Percentiles rank a stretch among this genome's conserved stretches.
phyloP scores from a whole-genome alignment of 495 filamentous ascomycete species.

The Hypoxylon rickii region DNA sequence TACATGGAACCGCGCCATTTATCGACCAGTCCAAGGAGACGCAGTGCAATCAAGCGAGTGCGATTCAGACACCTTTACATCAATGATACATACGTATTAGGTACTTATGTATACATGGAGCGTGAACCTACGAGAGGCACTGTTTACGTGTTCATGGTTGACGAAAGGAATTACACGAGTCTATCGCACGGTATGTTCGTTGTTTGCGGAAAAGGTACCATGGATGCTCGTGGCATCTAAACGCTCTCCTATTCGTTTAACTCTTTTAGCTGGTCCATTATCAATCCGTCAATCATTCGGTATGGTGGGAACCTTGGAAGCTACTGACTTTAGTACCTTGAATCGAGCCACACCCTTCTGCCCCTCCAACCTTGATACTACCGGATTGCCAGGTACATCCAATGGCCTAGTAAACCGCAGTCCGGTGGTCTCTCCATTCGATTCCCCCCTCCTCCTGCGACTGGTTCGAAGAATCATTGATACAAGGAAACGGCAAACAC shows the following conservation, averaged over 20 bases:
- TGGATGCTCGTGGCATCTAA: conserved; percentile 46
- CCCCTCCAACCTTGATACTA: conserved; percentile 26
- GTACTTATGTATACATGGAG: too few relatives aligned
- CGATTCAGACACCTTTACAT: neutral
- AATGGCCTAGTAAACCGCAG: too few relatives aligned
- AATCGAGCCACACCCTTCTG: too few relatives aligned
- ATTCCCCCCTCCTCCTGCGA: too few relatives aligned
- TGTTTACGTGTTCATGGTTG: neutral
- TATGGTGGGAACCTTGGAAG: conserved; percentile 12
- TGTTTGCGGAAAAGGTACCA: conserved; percentile 12
- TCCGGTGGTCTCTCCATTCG: too few relatives aligned
- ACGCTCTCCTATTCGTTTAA: conserved; percentile 50
- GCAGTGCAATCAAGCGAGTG: conserved; percentile 16
- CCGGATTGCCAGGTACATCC: too few relatives aligned
- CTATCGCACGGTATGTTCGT: conserved; percentile 18
- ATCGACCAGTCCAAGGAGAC: neutral
- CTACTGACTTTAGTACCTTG: neutral
- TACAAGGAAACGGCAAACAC: conserved; percentile 29
- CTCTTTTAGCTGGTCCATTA: conserved; percentile 5
- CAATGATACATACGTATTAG: neutral
- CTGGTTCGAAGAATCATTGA: too few relatives aligned
- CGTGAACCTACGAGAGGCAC: too few relatives aligned
- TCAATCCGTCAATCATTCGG: conserved; percentile 1
- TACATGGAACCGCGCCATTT: neutral
- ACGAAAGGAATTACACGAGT: conserved; percentile 12